A percentile compares a stretch with the other conserved stretches of the same genome.
Evolutionary conservation across 1,284 basidiomycete species (phyloP).

Genomic region (Malassezia restricta): DNA sequence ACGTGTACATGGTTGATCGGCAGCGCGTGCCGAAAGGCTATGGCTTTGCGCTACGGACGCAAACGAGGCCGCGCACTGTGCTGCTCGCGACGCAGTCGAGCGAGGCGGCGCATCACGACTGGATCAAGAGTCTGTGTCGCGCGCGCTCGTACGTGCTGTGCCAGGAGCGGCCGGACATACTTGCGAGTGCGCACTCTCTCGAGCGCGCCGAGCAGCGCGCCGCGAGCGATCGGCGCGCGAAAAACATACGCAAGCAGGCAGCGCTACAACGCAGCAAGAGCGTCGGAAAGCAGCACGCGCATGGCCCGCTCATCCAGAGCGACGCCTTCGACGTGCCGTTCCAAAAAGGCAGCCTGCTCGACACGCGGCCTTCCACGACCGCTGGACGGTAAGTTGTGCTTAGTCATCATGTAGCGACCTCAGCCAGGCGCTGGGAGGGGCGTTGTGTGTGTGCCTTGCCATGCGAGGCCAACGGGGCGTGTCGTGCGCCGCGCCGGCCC

Average conservation of each 20-base stretch:
- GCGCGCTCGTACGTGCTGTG: slow-evolving; percentile 40
- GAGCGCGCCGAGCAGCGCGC: slow-evolving; percentile 1
- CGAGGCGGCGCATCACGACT: slow-evolving; percentile 36
- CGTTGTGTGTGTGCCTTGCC: too few relatives aligned
- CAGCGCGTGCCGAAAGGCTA: slow-evolving; percentile 29
- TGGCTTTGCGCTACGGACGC: slow-evolving; percentile 36
- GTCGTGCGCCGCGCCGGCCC: too few relatives aligned
- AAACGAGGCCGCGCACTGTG: slow-evolving; percentile 18
- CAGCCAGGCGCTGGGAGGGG: too few relatives aligned
- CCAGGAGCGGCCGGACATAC: slow-evolving; percentile 36
- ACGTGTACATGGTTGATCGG: slow-evolving; percentile 36
- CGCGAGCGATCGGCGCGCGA: not conserved
- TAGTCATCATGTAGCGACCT: not conserved
- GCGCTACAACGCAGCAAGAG: not conserved
- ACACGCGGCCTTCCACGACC: not conserved
- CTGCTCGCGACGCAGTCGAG: slow-evolving; percentile 37
- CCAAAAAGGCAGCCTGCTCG: slow-evolving; percentile 12
- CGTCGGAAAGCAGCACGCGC: not conserved
- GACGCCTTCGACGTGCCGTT: slow-evolving; percentile 6
- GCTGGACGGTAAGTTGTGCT: not conserved
- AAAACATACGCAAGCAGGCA: not conserved
- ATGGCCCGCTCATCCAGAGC: not conserved
- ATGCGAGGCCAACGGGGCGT: too few relatives aligned
- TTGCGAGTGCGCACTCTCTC: slow-evolving; percentile 2
- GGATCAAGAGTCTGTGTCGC: slow-evolving; percentile 35